Conservation (phyloP, 768 basidiomycete species). For the Omphalotus guepiniiformis region DNA sequence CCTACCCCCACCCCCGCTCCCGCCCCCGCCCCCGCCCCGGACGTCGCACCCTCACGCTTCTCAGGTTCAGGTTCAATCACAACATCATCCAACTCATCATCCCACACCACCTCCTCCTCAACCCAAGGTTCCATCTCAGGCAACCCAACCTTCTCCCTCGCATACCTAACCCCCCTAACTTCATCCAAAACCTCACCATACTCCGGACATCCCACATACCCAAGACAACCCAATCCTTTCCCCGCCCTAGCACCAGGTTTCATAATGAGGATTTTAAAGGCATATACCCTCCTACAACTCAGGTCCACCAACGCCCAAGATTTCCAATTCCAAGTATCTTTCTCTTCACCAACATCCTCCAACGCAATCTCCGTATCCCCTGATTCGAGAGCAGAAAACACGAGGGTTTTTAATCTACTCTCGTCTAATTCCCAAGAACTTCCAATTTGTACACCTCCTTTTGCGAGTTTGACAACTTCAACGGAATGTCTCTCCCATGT, state of each 20-base stretch:
- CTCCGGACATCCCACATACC: constrained; percentile 32
- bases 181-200: constrained; percentile 29
- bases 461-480: constrained; percentile 18
- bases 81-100: constrained; percentile 32
- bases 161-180: constrained; percentile 29
- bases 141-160: constrained; percentile 27
- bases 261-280: constrained; percentile 33
- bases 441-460: constrained; percentile 19
- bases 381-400: constrained; percentile 32
- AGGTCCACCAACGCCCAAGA: constrained; percentile 36
- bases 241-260: constrained; percentile 21
- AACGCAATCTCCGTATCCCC: constrained; percentile 35
- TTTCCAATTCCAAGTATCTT: constrained; percentile 30
- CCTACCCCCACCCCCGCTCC: neutral
- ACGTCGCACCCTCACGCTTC: neutral
- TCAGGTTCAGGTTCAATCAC: constrained; percentile 12
- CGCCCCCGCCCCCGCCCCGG: no score
- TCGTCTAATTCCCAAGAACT: constrained; percentile 18
- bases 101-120: constrained; percentile 17
- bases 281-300: constrained; percentile 35
- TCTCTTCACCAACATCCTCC: constrained; percentile 23
- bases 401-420: constrained; percentile 26
- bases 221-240: constrained; percentile 29
- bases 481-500: constrained; percentile 21
- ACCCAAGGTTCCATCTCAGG: constrained; percentile 22